These are phyloP conservation scores for Dysphania ambrosioides DNA, from an alignment of 148 eudicot genomes.

Conservation along the genomic window DNA sequence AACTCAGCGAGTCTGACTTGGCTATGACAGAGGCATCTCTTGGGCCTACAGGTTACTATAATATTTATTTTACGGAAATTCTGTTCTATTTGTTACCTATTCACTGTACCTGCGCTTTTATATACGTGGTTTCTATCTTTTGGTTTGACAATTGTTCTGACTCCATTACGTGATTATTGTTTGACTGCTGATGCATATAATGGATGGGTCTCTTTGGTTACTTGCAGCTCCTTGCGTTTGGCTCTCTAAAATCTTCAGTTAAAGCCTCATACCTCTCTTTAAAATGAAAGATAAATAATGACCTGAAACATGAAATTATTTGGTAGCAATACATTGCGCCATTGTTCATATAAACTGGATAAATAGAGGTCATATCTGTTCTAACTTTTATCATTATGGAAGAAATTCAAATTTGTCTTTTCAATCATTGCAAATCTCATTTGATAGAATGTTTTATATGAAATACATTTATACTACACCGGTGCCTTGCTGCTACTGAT, in stretches of 20 bases:
- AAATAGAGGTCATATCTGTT: not conserved
- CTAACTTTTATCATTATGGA: no score
- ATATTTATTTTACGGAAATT: constrained; percentile 14
- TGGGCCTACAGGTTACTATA: constrained; percentile 48
- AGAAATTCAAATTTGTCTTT: no score
- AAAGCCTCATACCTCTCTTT: not conserved
- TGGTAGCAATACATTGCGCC: not conserved
- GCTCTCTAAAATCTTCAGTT: not conserved
- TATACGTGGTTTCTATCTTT: not conserved
- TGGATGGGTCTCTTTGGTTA: not conserved
- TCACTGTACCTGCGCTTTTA: not conserved
- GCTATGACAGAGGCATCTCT: constrained; percentile 48
- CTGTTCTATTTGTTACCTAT: not conserved
- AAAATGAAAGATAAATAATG: not conserved
- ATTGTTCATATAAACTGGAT: not conserved
- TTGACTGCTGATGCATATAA: not conserved
- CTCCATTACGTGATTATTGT: no score
- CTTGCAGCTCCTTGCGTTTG: not conserved
- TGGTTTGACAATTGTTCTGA: not conserved
- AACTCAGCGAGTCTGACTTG: constrained; percentile 21
- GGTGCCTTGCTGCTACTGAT: not conserved
- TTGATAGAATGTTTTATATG: not conserved
- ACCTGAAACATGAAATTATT: not conserved
- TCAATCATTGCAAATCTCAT: no score
- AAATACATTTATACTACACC: not conserved